phyloP scores from a whole-genome alignment of 2,329 filamentous ascomycete genomes.

The Colletotrichum lini region DNA sequence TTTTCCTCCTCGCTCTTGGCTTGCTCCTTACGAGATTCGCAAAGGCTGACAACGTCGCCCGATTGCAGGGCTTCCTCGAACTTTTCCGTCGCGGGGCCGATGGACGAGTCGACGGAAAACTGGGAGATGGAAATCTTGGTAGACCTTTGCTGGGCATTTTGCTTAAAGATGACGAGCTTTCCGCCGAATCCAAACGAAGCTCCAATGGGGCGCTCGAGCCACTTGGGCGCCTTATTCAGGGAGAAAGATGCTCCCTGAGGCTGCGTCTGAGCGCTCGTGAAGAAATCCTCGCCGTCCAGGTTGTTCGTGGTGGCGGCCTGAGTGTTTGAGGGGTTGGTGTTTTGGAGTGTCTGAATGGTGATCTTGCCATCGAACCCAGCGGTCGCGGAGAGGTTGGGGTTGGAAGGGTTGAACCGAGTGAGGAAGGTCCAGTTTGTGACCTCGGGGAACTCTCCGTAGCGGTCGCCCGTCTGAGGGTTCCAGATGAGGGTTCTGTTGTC shows the following conservation, averaged over 20 bases:
- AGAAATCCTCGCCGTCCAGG: constrained; percentile 95
- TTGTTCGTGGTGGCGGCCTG: constrained; percentile 77
- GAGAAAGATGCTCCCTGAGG: constrained; percentile 93
- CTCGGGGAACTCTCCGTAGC: constrained; percentile 92
- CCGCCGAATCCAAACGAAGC: constrained; percentile 97
- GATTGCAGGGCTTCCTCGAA: constrained; percentile 87
- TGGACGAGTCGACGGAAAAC: constrained; percentile 89
- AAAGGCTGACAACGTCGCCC: constrained; percentile 84
- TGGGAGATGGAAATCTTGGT: constrained; percentile 88
- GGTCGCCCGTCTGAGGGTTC: constrained; percentile 93
- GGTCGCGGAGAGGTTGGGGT: constrained; percentile 92
- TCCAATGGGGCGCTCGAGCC: constrained; percentile 88
- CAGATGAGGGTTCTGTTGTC: constrained; percentile 96
- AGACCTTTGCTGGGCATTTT: constrained; percentile 68
- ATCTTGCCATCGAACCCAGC: constrained; percentile 99
- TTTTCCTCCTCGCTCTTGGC: constrained; percentile 92
- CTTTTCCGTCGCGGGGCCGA: constrained; percentile 86
- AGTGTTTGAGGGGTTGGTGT: constrained; percentile 84
- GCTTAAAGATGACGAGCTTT: constrained; percentile 84
- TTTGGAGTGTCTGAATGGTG: constrained; percentile 92
- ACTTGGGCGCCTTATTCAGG: constrained; percentile 86
- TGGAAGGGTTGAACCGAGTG: constrained; percentile 93
- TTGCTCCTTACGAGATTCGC: constrained; percentile 81
- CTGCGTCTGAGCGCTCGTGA: constrained; percentile 91
- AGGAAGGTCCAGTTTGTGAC: constrained; percentile 99